A percentile compares a stretch with the other conserved stretches of the same genome.
phyloP scores from a whole-genome alignment of 164 flowering plant species.

The Chloranthus sessilifolius region DNA sequence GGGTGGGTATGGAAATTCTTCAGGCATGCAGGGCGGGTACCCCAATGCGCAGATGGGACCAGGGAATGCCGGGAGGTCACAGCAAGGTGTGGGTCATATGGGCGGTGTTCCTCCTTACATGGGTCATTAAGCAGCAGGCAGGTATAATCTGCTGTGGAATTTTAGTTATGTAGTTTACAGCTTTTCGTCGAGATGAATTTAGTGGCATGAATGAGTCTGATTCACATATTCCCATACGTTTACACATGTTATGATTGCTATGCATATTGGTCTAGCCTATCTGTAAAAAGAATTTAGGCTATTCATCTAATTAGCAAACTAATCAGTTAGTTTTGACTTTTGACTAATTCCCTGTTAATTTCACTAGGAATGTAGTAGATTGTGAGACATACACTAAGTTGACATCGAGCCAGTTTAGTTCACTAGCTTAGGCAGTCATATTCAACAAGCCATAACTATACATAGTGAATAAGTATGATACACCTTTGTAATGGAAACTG shows the following conservation, averaged over 20 bases:
- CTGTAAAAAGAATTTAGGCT: too few relatives aligned
- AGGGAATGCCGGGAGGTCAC: conserved; percentile 42
- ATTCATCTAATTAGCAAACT: too few relatives aligned
- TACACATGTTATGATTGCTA: neutral
- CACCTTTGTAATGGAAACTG: too few relatives aligned
- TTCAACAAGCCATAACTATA: too few relatives aligned
- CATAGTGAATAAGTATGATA: too few relatives aligned
- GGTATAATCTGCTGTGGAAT: neutral
- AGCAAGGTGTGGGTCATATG: conserved; percentile 41
- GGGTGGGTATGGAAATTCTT: conserved; percentile 57
- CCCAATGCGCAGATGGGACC: conserved; percentile 50
- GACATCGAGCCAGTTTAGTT: too few relatives aligned
- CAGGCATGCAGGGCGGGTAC: conserved; percentile 48
- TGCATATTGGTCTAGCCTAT: neutral
- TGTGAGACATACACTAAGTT: too few relatives aligned
- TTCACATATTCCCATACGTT: neutral
- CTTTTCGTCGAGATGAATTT: neutral
- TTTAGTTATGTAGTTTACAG: neutral
- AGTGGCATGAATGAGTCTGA: neutral
- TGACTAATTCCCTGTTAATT: too few relatives aligned
- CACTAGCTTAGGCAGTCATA: too few relatives aligned
- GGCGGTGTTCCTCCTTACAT: conserved; percentile 45
- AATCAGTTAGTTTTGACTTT: too few relatives aligned
- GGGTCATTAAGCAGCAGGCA: conserved; percentile 41
- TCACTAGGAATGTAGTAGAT: too few relatives aligned